phyloP scores from a whole-genome alignment of 306 rosid species.

The Corylus americana region DNA sequence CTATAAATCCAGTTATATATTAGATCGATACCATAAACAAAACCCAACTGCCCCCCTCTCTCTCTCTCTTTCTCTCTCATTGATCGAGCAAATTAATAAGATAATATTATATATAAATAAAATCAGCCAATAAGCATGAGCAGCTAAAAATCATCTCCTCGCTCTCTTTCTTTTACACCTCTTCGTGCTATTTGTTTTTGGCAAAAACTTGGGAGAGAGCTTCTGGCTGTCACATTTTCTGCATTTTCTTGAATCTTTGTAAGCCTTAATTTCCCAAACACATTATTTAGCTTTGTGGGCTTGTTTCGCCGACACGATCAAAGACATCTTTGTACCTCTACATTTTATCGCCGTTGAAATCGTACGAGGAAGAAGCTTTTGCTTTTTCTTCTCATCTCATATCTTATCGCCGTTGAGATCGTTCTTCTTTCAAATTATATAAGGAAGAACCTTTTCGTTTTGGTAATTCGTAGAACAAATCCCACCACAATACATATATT shows the following conservation, averaged over 20 bases:
- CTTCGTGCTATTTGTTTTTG: not conserved
- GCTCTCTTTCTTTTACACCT: slow-evolving; percentile 1
- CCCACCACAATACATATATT: no score
- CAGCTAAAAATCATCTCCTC: slow-evolving; percentile 7
- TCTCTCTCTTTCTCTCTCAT: not conserved
- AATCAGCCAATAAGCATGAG: not conserved
- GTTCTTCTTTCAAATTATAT: slow-evolving; percentile 1
- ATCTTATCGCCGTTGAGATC: slow-evolving; percentile 14
- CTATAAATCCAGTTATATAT: not conserved
- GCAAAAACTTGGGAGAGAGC: slow-evolving; percentile 8
- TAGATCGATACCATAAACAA: slow-evolving; percentile 20
- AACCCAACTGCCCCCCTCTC: slow-evolving; percentile 18
- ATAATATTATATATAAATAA: not conserved
- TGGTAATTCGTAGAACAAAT: no score
- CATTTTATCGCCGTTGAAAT: slow-evolving; percentile 12
- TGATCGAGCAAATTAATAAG: not conserved
- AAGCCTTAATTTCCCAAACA: not conserved
- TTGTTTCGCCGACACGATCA: not conserved
- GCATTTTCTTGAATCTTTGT: slow-evolving; percentile 45
- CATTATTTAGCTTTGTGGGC: not conserved
- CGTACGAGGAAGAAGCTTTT: not conserved
- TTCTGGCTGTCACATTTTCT: slow-evolving; percentile 32
- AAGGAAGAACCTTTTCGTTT: not conserved
- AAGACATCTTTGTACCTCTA: slow-evolving; percentile 32
- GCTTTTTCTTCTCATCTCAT: not conserved